These are phyloP conservation scores for Saturnispora serradocipensis DNA, from an alignment of 805 yeast genomes.

Conservation along the genomic window DNA sequence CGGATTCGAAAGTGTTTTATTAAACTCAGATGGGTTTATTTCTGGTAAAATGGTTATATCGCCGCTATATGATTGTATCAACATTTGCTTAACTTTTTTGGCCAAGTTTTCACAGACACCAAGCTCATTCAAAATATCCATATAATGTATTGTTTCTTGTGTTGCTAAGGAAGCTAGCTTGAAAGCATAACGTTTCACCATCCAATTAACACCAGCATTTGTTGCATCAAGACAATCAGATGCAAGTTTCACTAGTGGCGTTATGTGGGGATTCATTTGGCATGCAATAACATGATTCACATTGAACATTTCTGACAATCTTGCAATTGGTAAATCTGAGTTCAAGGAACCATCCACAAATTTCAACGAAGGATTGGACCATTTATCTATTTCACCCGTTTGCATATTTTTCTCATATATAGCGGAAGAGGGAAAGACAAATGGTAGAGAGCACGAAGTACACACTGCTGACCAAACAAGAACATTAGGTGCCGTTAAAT, in stretches of 20 bases:
- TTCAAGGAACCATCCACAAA: slow-evolving; percentile 96
- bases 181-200: slow-evolving; percentile 46
- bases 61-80: slow-evolving; percentile 85
- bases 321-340: slow-evolving; percentile 82
- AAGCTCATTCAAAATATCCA: slow-evolving; percentile 64
- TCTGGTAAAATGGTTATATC: slow-evolving; percentile 90
- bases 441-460: slow-evolving; percentile 91
- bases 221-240: slow-evolving; percentile 35
- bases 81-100: slow-evolving; percentile 62
- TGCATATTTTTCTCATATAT: slow-evolving; percentile 73
- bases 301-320: slow-evolving; percentile 92
- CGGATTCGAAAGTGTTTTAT: slow-evolving; percentile 69
- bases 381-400: slow-evolving; percentile 66
- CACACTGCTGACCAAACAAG: slow-evolving; percentile 83
- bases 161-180: slow-evolving; percentile 42
- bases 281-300: slow-evolving; percentile 96
- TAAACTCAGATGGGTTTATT: slow-evolving; percentile 46
- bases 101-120: slow-evolving; percentile 68
- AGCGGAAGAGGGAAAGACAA: slow-evolving; percentile 78
- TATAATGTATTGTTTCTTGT: slow-evolving; percentile 68
- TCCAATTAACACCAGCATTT: slow-evolving; percentile 45
- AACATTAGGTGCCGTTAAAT: slow-evolving; percentile 74
- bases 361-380: slow-evolving; percentile 69
- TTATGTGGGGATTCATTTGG: slow-evolving; percentile 95
- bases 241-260: slow-evolving; percentile 70